Evolutionary conservation across 2,329 filamentous ascomycete genomes (phyloP).

Genomic region (Colletotrichum sp.): DNA sequence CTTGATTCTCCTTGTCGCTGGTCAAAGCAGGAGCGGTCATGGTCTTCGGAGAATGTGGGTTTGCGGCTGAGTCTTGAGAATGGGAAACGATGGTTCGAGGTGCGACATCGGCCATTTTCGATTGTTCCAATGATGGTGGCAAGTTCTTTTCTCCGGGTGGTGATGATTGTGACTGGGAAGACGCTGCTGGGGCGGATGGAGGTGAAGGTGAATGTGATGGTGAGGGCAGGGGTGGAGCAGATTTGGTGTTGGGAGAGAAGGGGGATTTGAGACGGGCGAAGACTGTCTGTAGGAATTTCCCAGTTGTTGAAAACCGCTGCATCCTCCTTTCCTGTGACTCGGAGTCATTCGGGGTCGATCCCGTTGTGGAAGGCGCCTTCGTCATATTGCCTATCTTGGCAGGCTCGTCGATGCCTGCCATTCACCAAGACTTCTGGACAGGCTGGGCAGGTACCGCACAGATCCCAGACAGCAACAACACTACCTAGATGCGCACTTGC

Average conservation of each 20-base stretch:
- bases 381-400: background rate
- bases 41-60: background rate
- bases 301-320: conserved; percentile 15
- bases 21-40: background rate
- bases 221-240: background rate
- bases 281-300: conserved; percentile 18
- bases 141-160: background rate
- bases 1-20: conserved; percentile 34
- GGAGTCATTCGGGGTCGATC: background rate
- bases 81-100: background rate
- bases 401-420: background rate
- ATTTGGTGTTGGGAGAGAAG: background rate
- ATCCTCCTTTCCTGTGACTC: background rate
- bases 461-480: background rate
- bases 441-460: background rate
- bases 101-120: conserved; percentile 24
- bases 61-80: background rate
- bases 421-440: background rate
- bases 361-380: background rate
- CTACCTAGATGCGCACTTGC: background rate
- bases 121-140: background rate
- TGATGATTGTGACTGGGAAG: background rate
- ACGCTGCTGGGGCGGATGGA: background rate
- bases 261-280: conserved; percentile 18
- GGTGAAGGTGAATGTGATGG: background rate